These are phyloP conservation scores for Phaeodactylum tricornutum DNA, from an alignment of 108 stramenopile species.

Conservation along the genomic window DNA sequence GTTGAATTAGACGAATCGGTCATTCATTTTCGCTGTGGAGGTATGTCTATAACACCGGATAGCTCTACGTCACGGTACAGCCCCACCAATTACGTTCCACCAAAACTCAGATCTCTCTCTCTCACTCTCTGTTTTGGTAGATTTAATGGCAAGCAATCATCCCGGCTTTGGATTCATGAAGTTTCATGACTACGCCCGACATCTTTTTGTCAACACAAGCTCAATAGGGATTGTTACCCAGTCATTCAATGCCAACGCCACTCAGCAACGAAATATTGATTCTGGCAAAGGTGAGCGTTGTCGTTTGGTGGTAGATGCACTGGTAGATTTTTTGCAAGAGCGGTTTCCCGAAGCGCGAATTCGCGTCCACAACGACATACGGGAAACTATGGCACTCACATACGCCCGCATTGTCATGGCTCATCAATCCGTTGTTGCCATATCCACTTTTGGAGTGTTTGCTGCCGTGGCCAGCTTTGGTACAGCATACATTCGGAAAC, in stretches of 20 bases:
- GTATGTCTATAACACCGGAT: no score
- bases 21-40: slow-evolving; percentile 18
- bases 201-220: not conserved
- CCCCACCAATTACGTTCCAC: no score
- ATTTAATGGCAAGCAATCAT: slow-evolving; percentile 2
- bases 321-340: slow-evolving; percentile 3
- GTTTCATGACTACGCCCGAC: slow-evolving; percentile 1
- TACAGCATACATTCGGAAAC: slow-evolving; percentile 4
- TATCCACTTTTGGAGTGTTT: slow-evolving; percentile 9
- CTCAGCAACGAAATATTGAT: slow-evolving; percentile 3
- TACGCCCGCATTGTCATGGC: slow-evolving; percentile 10
- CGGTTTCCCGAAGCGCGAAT: slow-evolving; percentile 8
- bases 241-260: slow-evolving; percentile 1
- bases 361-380: not conserved
- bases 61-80: no score
- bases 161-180: slow-evolving; percentile 9
- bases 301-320: not conserved
- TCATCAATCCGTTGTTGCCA: slow-evolving; percentile 1
- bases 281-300: slow-evolving; percentile 2
- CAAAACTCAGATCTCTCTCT: no score
- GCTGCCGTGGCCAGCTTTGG: slow-evolving; percentile 7
- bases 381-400: slow-evolving; percentile 8
- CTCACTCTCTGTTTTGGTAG: no score
- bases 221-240: slow-evolving; percentile 15
- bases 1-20: slow-evolving; percentile 11